Evolutionary conservation across 2,329 filamentous ascomycete species (phyloP).

Genomic region (Clonostachys solani): DNA sequence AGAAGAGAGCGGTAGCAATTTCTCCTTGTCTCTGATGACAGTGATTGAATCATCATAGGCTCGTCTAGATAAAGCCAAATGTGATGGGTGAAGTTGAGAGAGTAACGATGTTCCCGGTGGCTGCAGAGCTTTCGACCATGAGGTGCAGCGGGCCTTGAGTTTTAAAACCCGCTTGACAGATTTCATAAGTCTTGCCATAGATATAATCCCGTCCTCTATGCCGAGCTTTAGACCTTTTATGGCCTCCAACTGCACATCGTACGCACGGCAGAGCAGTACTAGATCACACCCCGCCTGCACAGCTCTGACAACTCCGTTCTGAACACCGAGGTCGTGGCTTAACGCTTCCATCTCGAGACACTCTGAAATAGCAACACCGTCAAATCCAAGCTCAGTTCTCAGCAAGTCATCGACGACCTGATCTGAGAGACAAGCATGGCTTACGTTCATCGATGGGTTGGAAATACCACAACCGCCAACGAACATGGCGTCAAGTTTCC

Average conservation of each 20-base stretch:
- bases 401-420: conserved; percentile 89
- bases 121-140: conserved; percentile 88
- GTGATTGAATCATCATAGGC: conserved; percentile 93
- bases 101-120: conserved; percentile 75
- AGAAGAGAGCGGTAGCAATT: conserved; percentile 75
- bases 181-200: conserved; percentile 71
- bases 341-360: conserved; percentile 96
- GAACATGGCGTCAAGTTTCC: conserved; percentile 86
- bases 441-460: conserved; percentile 87
- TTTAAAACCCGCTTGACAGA: conserved; percentile 75
- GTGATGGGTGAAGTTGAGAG: conserved; percentile 75
- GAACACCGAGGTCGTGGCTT: conserved; percentile 93
- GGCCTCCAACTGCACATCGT: conserved; percentile 84
- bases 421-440: conserved; percentile 90
- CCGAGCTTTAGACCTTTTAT: conserved; percentile 86
- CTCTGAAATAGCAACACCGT: conserved; percentile 90
- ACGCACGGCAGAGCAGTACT: conserved; percentile 82
- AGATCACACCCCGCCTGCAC: conserved; percentile 95
- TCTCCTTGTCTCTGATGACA: conserved; percentile 84
- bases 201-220: conserved; percentile 85
- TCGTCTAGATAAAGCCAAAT: conserved; percentile 74
- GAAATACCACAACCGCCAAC: conserved; percentile 92
- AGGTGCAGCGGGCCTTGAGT: conserved; percentile 81
- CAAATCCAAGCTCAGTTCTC: conserved; percentile 83
- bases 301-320: conserved; percentile 95